These are phyloP conservation scores for Boletus rubescentipes DNA, from an alignment of 768 basidiomycete species.

Conservation along the genomic window DNA sequence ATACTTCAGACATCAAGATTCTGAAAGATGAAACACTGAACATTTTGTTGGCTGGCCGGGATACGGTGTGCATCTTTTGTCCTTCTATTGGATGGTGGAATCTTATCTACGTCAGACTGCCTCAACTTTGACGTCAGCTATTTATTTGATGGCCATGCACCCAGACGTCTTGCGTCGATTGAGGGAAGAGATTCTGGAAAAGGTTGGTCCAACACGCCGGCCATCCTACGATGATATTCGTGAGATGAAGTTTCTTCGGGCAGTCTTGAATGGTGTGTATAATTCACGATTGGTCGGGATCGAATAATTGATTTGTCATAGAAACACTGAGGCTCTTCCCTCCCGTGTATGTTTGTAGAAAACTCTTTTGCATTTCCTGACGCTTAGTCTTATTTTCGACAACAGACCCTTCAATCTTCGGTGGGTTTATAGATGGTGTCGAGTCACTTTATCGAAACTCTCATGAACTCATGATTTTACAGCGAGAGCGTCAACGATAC, in stretches of 20 bases:
- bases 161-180: constrained; percentile 40
- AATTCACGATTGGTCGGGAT: not conserved
- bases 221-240: constrained; percentile 43
- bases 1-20: constrained; percentile 27
- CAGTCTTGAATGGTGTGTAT: constrained; percentile 43
- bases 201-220: constrained; percentile 34
- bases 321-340: constrained; percentile 36
- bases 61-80: constrained; percentile 33
- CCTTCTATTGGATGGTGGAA: not conserved
- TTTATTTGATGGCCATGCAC: constrained; percentile 48
- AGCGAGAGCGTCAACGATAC: constrained; percentile 27
- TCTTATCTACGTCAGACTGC: constrained; percentile 37
- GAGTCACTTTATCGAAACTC: not conserved
- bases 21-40: constrained; percentile 44
- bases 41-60: constrained; percentile 45
- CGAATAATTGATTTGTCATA: constrained; percentile 3
- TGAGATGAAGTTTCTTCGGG: constrained; percentile 44
- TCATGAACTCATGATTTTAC: not conserved
- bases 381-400: not conserved
- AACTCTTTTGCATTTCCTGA: not conserved
- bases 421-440: constrained; percentile 22
- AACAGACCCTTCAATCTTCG: constrained; percentile 36
- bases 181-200: constrained; percentile 42
- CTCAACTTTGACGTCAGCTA: constrained; percentile 41
- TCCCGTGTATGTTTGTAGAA: constrained; percentile 25